Evolutionary conservation across 1,139 yeast species (phyloP).

Genomic region (Protomyces arabidopsidicola): DNA sequence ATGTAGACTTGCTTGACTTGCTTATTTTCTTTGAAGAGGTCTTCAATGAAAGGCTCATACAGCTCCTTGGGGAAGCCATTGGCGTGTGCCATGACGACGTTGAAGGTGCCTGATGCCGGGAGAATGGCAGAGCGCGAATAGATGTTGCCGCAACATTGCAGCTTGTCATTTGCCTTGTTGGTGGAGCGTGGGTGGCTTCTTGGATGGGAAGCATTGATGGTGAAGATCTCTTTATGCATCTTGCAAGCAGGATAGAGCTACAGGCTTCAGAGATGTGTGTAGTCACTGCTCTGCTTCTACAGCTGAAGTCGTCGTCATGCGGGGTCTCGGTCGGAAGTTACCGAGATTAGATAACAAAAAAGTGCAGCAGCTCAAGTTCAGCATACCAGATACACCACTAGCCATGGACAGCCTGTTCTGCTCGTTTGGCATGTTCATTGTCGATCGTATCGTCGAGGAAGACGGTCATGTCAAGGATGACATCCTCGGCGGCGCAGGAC

Average conservation of each 20-base stretch:
- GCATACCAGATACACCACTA: not conserved
- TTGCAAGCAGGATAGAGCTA: too few species aligned
- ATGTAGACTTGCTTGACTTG: conserved; percentile 26
- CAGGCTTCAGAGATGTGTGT: too few species aligned
- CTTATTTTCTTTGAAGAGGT: not conserved
- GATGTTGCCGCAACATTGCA: conserved; percentile 10
- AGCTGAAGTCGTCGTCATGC: too few species aligned
- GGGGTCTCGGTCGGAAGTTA: too few species aligned
- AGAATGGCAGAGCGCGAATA: not conserved
- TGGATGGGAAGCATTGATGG: conserved; percentile 10
- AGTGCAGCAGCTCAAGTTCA: too few species aligned
- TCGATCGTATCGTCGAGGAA: conserved; percentile 75
- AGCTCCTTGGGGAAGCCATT: conserved; percentile 33
- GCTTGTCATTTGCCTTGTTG: not conserved
- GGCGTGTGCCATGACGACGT: conserved; percentile 32
- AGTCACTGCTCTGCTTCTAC: too few species aligned
- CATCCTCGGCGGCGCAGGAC: conserved; percentile 86
- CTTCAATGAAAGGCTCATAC: conserved; percentile 31
- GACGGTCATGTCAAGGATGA: conserved; percentile 47
- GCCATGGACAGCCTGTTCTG: conserved; percentile 42
- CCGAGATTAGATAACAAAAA: too few species aligned
- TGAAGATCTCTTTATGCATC: conserved; percentile 1
- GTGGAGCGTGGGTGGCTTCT: conserved; percentile 7
- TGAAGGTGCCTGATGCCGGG: conserved; percentile 8
- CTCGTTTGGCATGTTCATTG: conserved; percentile 81